These are phyloP conservation scores for Sesbania bispinosa DNA, from an alignment of 306 rosid species.

Conservation along the genomic window DNA sequence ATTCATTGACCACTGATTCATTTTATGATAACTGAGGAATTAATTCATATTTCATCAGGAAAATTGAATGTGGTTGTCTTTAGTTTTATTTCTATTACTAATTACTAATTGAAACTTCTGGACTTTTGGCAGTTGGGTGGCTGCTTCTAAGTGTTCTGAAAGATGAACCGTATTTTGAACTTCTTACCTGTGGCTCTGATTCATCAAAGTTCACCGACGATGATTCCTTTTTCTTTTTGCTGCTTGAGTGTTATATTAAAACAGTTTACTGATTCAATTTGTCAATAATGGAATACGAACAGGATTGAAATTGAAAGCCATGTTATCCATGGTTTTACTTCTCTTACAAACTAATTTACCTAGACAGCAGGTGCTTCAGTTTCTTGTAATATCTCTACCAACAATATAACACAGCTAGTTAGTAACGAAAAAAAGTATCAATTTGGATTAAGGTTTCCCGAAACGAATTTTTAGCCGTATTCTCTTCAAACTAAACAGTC, in stretches of 20 bases:
- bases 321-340: background rate
- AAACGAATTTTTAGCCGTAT: background rate
- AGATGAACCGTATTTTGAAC: background rate
- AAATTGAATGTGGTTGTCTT: background rate
- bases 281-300: constrained; percentile 12
- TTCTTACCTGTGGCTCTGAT: constrained; percentile 14
- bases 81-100: background rate
- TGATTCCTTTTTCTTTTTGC: background rate
- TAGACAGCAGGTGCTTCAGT: background rate
- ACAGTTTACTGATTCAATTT: background rate
- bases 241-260: constrained; percentile 9
- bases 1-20: background rate
- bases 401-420: background rate
- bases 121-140: constrained; percentile 75
- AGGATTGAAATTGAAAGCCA: constrained; percentile 21
- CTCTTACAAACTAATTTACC: background rate
- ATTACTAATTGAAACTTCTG: constrained; percentile 22
- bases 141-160: constrained; percentile 51
- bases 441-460: background rate
- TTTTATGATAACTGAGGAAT: background rate
- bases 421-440: background rate
- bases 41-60: background rate
- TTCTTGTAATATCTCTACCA: too few relatives aligned
- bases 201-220: constrained; percentile 8
- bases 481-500: background rate